Evolutionary conservation across 345 rosid genomes (phyloP), one percentile per base, ranked within the genome.

Genomic region (Nephelium lappaceum): DNA sequence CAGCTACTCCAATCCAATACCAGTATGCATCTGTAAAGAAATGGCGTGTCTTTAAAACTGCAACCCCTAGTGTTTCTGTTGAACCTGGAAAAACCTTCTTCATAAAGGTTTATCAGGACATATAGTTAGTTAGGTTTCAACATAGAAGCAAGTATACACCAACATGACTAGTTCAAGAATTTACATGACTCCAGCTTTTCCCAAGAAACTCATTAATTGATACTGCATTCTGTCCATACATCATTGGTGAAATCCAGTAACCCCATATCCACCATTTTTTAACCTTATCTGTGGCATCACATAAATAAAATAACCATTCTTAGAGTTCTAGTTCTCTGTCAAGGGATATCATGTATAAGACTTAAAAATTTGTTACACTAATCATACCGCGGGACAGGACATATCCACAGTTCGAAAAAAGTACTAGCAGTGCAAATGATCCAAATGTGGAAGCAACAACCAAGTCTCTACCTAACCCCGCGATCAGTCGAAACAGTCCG

Each of bases 251-350:
- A 67, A 74, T 31, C 98, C 98, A 95, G 80, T 83, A 95, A 68
- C 87, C 97, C 98, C 98, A 93, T 39, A 87, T 86, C 98, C 97
- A 92, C 98, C 98, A 93, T 71, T 87, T 89, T 81, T 95, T 93
- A 1, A 95, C 77, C 65, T 89, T 73, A 11, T 93, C 98, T 94
- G 88, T 77, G 39, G 69, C 49, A 53, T 53, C 38, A 74, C 51
- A 24, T 10, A 39, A 72, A 36, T 38, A 57, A 71, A 62, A 73
- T 60, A 69, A 31, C 45, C 31, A 11, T 23, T 4, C 58, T 66
- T 51, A 47, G 47, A 57, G 41, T 24, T 51, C 71, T 55, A 15
- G 65, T 45, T 6, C 55, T 49, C 55, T 49, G 19, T 49, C 55
- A 49, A 31, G 15, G 55, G 19, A 4, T 31, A 2, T 49, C n/a